Conservation (phyloP, 352 stramenopile genomes). For the Pythium brachiatum region DNA sequence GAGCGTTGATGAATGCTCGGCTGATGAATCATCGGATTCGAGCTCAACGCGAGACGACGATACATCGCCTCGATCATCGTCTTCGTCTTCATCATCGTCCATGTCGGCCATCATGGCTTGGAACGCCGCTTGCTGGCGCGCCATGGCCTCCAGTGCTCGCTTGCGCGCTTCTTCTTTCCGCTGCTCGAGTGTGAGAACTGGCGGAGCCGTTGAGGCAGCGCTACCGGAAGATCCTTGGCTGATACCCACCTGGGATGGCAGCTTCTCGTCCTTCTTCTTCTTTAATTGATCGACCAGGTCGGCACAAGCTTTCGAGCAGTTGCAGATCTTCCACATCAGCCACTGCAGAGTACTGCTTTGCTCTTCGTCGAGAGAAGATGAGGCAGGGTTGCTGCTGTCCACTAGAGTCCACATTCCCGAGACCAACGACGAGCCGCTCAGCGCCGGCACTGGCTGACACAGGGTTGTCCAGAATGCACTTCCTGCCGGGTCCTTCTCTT, state of each 20-base stretch:
- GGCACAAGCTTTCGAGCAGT: constrained; percentile 42
- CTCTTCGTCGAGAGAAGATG: constrained; percentile 54
- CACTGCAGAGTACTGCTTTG: constrained; percentile 73
- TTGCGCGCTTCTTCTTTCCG: constrained; percentile 77
- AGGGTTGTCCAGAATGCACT: constrained; percentile 55
- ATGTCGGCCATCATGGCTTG: constrained; percentile 76
- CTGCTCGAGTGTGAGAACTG: constrained; percentile 52
- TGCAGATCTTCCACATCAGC: constrained; percentile 61
- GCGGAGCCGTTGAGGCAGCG: not conserved
- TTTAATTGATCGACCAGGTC: constrained; percentile 11
- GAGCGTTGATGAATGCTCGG: constrained; percentile 15
- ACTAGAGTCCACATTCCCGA: constrained; percentile 54
- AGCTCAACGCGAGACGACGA: not conserved
- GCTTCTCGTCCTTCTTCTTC: constrained; percentile 37
- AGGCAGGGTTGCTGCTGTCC: constrained; percentile 37
- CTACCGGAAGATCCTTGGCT: not conserved
- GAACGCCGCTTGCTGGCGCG: constrained; percentile 79
- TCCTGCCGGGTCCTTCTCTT: constrained; percentile 3
- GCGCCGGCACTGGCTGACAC: constrained; percentile 28
- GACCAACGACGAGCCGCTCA: constrained; percentile 48
- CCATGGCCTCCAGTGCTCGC: constrained; percentile 76
- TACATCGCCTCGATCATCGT: constrained; percentile 27
- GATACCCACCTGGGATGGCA: too few species aligned
- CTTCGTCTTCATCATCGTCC: constrained; percentile 27
- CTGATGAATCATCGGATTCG: constrained; percentile 11